Base-by-base conservation (phyloP, 108 stramenopile genomes). In the Skeletonema menzelii region DNA sequence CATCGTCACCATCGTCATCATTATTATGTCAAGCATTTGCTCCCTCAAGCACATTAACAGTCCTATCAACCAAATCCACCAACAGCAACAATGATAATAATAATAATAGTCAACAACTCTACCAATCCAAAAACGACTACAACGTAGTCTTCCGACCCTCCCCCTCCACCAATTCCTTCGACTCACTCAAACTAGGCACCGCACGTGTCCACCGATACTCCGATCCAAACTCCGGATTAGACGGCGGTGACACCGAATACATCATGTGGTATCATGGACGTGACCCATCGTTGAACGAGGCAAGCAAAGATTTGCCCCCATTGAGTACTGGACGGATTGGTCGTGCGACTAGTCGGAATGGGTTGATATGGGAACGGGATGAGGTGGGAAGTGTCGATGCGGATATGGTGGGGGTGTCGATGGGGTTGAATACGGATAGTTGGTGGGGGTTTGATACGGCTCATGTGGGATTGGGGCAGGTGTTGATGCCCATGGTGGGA, bases 401-500 rank as follows among this genome's bases (percentile, higher is more conserved):
- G 34, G 93, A 91, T 53, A 79, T 69, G 28, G n/a, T 47, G 27
- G 93, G 88, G 34, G 86, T 88, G 1, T 84, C 83, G 10, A 63
- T 97, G 8, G 96, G 94, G 32, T 67, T 92, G 55, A 97, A 97
- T 80, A 79, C 87, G 20, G 96, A 95, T 35, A 83, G 87, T 40
- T 97, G 96, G 96, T 97, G 94, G 93, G 88, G 88, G 28, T 97
- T 97, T 70, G 96, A 97, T 73, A 94, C 94, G 0, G 84, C 92
- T 3, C 96, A 97, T 75, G 69, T 93, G 22, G 96, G 96, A 24
- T 74, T 97, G 26, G 96, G 96, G 8, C 92, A 91, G 70, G 93
- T 97, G 0, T 59, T 93, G 32, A 59, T 97, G 49, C 94, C 93
- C 47, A 95, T 95, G 88, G 82, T 70, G 35, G 91, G 86, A 5